Evolutionary conservation across 371 early-diverging fungal species (phyloP), one percentile per base, ranked within the genome.

Genomic region (Haplosporangium sp.): DNA sequence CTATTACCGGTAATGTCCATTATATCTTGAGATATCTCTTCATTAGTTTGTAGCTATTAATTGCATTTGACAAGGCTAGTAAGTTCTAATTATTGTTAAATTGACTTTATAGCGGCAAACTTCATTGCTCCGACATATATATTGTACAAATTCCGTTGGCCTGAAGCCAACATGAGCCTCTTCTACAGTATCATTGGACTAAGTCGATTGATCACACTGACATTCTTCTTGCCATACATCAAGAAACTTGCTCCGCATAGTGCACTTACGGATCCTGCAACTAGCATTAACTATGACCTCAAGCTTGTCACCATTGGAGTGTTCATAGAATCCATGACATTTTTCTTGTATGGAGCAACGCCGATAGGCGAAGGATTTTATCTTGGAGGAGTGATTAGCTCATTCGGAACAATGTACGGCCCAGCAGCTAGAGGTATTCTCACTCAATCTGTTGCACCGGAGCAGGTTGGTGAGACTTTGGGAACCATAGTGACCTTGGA

Each of bases 401-500:
- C 77, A 27, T 27, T 27, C 27, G 27, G 27, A 27, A 27, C 27
- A 27, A 27, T 4, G 19, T 67, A 1, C 66, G 35, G 42, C 58
- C 72, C 72, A 8, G 68, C 77, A 0, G 48, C 47, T 1, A 72
- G 72, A 11, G 69, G 77, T 2, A 65, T 77, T 27, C 37, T 77
- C 19, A 65, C 72, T 17, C 67, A 57, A 2, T 63, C 72, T 10
- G 72, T 77, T 4, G 58, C 77, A 10, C 68, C 77, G 3, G 77
- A 71, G 19, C 8, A 65, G 38, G 37, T 65, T 3, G 77, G 72
- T 34, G 34, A 50, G 10, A 57, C 61, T 2, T 40, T 77, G 56
- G 72, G 77, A 4, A 77, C 77, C 9, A 13, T 68, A 38, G 72
- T 65, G 27, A 72, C 64, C 17, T 69, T 77, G 35, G 77, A 68